phyloP scores from a whole-genome alignment of 2,329 filamentous ascomycete species.

The Cercospora beticola region DNA sequence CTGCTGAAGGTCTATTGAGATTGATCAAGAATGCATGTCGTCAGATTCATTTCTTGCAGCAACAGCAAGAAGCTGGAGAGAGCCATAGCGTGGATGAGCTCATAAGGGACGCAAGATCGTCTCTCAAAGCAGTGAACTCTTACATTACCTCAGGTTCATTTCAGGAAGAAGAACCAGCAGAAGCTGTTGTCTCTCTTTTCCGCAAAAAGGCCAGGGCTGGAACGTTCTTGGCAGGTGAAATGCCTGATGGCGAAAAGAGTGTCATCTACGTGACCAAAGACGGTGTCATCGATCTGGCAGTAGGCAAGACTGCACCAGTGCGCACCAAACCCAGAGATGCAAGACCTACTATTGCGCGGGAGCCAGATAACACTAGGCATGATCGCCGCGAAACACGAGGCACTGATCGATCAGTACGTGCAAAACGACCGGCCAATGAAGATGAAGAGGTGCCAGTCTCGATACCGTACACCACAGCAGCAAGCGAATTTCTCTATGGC shows the following conservation, averaged over 20 bases:
- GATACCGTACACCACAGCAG: constrained; percentile 75
- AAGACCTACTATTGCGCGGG: not conserved
- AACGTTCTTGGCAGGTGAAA: constrained; percentile 19
- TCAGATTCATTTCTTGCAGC: constrained; percentile 21
- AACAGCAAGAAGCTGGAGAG: constrained; percentile 21
- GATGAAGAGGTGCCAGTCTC: constrained; percentile 40
- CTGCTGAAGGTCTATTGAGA: constrained; percentile 11
- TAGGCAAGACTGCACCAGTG: not conserved
- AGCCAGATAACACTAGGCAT: not conserved
- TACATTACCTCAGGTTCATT: constrained; percentile 21
- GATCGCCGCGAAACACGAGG: not conserved
- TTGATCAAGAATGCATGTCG: constrained; percentile 25
- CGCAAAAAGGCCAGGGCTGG: constrained; percentile 21
- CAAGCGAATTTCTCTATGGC: constrained; percentile 90
- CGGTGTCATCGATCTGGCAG: constrained; percentile 16
- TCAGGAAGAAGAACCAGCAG: constrained; percentile 20
- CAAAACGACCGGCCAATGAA: constrained; percentile 3
- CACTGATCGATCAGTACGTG: not conserved
- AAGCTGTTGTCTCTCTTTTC: constrained; percentile 23
- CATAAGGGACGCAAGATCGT: constrained; percentile 12
- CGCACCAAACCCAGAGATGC: not conserved
- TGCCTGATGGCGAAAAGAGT: constrained; percentile 13
- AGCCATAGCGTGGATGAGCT: constrained; percentile 19
- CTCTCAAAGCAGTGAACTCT: constrained; percentile 20
- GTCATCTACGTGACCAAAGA: constrained; percentile 21